Base-by-base conservation (phyloP, 176 grass and related monocot species). In the Oryza meridionalis region DNA sequence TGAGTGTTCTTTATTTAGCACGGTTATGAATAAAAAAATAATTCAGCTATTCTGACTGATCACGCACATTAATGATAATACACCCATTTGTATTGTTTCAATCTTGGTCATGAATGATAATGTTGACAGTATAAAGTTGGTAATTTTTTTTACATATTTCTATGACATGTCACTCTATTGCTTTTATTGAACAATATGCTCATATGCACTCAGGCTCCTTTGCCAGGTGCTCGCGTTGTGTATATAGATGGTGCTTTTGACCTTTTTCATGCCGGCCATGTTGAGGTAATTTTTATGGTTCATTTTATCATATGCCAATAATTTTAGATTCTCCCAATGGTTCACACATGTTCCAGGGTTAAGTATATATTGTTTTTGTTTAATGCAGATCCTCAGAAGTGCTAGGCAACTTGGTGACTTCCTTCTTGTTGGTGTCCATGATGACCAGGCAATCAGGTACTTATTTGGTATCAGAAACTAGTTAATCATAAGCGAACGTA, bases 171-270 rank as follows among this genome's bases (percentile, higher is more conserved):
- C 14, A 51, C 19, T 76, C 53, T 76, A 11, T 81, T 80, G 26
- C 58, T 72, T 88, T 62, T 84, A 88, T 67, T 91, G 62, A 91
- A 91, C 61, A 71, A 65, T 71, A 81, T 89, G 66, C 82, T 94
- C 62, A 83, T 91, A 47, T 90, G 67, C 38, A 67, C 63, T 67
- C 86, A 98, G 93, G 93, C 89, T 65, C 96, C 96, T 66, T 91
- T 69, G 49, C 96, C 93, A 82, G 91, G 90, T 98, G 91, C 93
- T 84, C 87, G 74, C 15, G 82, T 98, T 8, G 82, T 98, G 81
- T 98, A 98, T 80, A 93, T 98, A 85, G 96, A 98, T 90, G 96
- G 96, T 17, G 46, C 93, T 71, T 98, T 95, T 85, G 96, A 98
- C 79, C 91, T 98, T 89, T 98, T 98, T 83, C 93, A 98, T 64